These are phyloP conservation scores for Musa schizocarpa DNA, from an alignment of 176 grass and related monocot species.

Conservation along the genomic window DNA sequence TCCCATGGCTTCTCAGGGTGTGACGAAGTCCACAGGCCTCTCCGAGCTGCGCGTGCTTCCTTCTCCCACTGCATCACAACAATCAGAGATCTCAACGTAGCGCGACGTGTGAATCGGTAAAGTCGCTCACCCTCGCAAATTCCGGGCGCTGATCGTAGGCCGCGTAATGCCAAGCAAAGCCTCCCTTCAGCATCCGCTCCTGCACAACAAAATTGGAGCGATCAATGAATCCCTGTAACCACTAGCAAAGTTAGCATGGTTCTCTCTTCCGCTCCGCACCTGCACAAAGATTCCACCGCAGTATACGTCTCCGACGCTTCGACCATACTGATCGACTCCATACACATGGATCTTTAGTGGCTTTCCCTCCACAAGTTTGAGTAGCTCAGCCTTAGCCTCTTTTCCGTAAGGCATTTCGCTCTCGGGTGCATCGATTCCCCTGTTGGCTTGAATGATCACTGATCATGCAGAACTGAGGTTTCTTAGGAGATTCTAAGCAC, in stretches of 20 bases:
- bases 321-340: slow-evolving; percentile 33
- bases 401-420: slow-evolving; percentile 39
- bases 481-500: background rate
- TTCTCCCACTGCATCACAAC: slow-evolving; percentile 32
- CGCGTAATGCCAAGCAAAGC: slow-evolving; percentile 28
- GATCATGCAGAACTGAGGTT: background rate
- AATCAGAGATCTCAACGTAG: background rate
- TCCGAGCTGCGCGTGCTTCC: slow-evolving; percentile 29
- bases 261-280: slow-evolving; percentile 15
- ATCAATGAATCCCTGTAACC: slow-evolving; percentile 1
- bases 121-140: slow-evolving; percentile 33
- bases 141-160: slow-evolving; percentile 29
- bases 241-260: background rate
- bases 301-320: slow-evolving; percentile 46
- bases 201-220: background rate
- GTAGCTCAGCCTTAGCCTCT: slow-evolving; percentile 41
- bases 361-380: slow-evolving; percentile 43
- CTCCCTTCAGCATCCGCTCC: slow-evolving; percentile 24
- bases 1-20: slow-evolving; percentile 60
- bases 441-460: background rate
- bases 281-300: slow-evolving; percentile 50
- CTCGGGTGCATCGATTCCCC: slow-evolving; percentile 66
- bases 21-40: slow-evolving; percentile 29
- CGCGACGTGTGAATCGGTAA: background rate
- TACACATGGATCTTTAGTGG: slow-evolving; percentile 44